A percentile compares a stretch with the other conserved stretches of the same genome.
Evolutionary conservation across 75 land plant species (phyloP).

Genomic region (Gnetum montanum): DNA sequence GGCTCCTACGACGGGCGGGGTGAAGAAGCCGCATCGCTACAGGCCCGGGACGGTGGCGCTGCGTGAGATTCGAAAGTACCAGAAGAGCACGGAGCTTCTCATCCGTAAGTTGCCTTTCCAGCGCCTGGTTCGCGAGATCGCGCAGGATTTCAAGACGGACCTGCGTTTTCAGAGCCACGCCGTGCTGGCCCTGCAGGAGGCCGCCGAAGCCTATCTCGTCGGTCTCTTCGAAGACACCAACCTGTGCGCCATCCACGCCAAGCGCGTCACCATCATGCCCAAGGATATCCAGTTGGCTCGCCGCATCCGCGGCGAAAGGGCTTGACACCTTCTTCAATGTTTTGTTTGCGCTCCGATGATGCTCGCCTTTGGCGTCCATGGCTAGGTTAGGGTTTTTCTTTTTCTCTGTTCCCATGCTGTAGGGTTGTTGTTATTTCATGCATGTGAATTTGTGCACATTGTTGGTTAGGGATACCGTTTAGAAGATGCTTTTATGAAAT

Average conservation of each 20-base stretch:
- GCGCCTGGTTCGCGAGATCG: slow-evolving; percentile 5
- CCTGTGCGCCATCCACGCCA: slow-evolving; percentile 32
- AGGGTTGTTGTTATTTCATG: too few species aligned
- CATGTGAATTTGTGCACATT: too few species aligned
- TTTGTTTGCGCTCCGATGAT: too few species aligned
- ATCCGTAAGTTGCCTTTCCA: slow-evolving; percentile 3
- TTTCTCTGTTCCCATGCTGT: too few species aligned
- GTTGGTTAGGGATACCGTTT: too few species aligned
- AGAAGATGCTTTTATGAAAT: too few species aligned
- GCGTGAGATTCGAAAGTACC: slow-evolving; percentile 6
- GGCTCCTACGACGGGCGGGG: too few species aligned
- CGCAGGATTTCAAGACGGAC: slow-evolving; percentile 15
- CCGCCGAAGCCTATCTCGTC: slow-evolving; percentile 66
- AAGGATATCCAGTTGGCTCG: slow-evolving; percentile 54
- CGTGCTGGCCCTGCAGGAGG: slow-evolving; percentile 61
- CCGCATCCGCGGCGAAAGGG: slow-evolving; percentile 45
- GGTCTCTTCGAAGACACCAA: slow-evolving; percentile 47
- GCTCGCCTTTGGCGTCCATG: too few species aligned
- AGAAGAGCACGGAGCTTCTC: slow-evolving; percentile 7
- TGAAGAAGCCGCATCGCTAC: too few species aligned
- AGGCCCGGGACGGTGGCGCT: too few species aligned
- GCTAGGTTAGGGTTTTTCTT: too few species aligned
- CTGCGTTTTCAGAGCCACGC: slow-evolving; percentile 80
- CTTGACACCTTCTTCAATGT: too few species aligned
- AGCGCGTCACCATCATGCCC: slow-evolving; percentile 61